Base-by-base conservation (phyloP, 352 stramenopile genomes). In the Thalassiosira exigua region DNA sequence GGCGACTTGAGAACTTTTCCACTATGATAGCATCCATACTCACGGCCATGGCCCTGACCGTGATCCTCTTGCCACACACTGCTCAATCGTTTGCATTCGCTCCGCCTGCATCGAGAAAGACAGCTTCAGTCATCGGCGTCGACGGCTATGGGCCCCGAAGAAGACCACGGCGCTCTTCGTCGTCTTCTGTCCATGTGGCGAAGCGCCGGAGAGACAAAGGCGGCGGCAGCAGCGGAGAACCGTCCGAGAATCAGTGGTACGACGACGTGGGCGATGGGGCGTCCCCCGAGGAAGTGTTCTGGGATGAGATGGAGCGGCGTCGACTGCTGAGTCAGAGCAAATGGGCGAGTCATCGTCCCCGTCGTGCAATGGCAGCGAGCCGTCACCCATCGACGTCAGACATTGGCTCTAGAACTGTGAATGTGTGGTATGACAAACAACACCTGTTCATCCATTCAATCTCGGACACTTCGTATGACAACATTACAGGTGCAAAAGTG, bases 261-360 rank as follows among this genome's bases (percentile, higher is more conserved):
- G 82, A 89, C 52, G 46, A 74, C 9, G 74, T 91, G 12, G 69
- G 86, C 39, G 52, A 78, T 3, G 53, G 85, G 73, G 82, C 87
- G 22, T 85, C 85, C 17, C 83, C 87, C 11, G 83, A 91, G 32
- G 78, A 89, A 41, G 75, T 91, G 9, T 93, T 93, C 69, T 91
- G 83, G 79, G 33, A 90, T 51, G 87, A 93, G 80, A 93, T 91
- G 85, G 82, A 91, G 78, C 87, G 87, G 48, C 79, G 88, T 52
- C 58, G 82, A 54, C 39, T 90, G 21, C 46, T 90, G 9, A 87
- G 78, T 54, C 64, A 81, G 52, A 80, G 81, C 58, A n/a, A n/a
- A n/a, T 58, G 32, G 46, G 17, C 36, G 36, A 41, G 30, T 30
- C 22, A 46, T 69, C 7, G 42, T 42, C 30, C 12, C 24, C 42